These are phyloP conservation scores for Leucoagaricus sp. DNA, from an alignment of 1,284 basidiomycete species.

Conservation along the genomic window DNA sequence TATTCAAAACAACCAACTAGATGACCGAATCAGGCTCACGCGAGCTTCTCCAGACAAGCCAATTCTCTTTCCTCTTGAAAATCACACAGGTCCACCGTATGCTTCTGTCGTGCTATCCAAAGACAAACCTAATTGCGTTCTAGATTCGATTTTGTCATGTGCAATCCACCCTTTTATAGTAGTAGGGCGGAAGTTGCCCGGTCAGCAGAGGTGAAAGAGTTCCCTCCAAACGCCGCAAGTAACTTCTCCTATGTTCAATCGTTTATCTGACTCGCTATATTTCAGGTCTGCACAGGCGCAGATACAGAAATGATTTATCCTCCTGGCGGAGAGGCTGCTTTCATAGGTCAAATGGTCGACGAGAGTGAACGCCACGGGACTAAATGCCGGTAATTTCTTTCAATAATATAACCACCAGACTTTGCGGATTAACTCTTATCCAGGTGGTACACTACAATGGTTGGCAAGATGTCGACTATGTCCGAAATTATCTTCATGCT, in stretches of 20 bases:
- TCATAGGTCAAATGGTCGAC: constrained; percentile 76
- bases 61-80: constrained; percentile 52
- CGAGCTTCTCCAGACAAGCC: constrained; percentile 38
- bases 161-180: constrained; percentile 94
- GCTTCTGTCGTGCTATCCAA: constrained; percentile 8
- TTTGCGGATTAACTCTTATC: neutral
- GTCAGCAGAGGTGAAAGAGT: constrained; percentile 63
- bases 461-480: constrained; percentile 85
- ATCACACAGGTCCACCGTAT: constrained; percentile 18
- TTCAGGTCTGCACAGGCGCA: constrained; percentile 8
- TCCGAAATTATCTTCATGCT: constrained; percentile 52
- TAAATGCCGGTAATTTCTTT: constrained; percentile 50
- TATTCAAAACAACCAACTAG: constrained; percentile 54
- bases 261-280: neutral
- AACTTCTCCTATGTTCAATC: neutral
- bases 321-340: constrained; percentile 80
- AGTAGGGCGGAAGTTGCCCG: constrained; percentile 66
- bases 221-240: constrained; percentile 66
- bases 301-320: constrained; percentile 14
- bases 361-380: constrained; percentile 60
- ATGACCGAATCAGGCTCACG: constrained; percentile 50
- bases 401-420: neutral
- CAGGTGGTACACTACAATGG: constrained; percentile 92
- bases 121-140: neutral
- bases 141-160: constrained; percentile 80